Evolutionary conservation across 768 basidiomycete genomes (phyloP).

Genomic region (Kwoniella sp.): DNA sequence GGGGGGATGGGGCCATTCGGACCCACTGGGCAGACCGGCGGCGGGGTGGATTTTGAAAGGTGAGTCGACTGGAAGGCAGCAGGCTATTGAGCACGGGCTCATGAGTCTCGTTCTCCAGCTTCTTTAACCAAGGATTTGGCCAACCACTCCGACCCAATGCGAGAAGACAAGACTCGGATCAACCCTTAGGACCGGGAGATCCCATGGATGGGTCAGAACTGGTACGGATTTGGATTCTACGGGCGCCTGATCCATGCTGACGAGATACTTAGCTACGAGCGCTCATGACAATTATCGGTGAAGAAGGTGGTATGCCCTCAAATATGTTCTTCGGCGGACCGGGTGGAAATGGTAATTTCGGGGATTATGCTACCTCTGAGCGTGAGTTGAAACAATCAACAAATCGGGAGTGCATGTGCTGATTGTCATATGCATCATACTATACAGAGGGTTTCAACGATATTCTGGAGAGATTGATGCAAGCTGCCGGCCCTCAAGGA

Average conservation of each 20-base stretch:
- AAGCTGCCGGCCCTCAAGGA: conserved; percentile 59
- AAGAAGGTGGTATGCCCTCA: conserved; percentile 28
- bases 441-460: conserved; percentile 76
- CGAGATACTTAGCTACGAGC: conserved; percentile 32
- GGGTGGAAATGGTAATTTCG: conserved; percentile 60
- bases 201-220: conserved; percentile 23
- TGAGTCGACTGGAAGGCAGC: conserved; percentile 1
- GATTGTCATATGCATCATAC: too few species aligned
- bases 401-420: too few species aligned
- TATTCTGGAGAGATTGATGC: conserved; percentile 76
- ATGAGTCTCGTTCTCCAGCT: too few species aligned
- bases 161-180: conserved; percentile 3
- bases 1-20: conserved; percentile 28
- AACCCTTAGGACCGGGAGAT: conserved; percentile 20
- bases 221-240: conserved; percentile 5
- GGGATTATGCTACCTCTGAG: conserved; percentile 90
- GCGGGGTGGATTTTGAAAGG: conserved; percentile 27
- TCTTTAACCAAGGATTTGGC: conserved; percentile 26
- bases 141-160: background rate
- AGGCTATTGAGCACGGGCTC: too few species aligned
- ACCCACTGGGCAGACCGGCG: conserved; percentile 14
- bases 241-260: background rate
- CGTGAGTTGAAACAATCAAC: conserved; percentile 60
- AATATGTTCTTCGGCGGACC: conserved; percentile 26
- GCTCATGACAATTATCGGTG: conserved; percentile 33